Conservation (phyloP, 768 basidiomycete species). For the Chiua virens region DNA sequence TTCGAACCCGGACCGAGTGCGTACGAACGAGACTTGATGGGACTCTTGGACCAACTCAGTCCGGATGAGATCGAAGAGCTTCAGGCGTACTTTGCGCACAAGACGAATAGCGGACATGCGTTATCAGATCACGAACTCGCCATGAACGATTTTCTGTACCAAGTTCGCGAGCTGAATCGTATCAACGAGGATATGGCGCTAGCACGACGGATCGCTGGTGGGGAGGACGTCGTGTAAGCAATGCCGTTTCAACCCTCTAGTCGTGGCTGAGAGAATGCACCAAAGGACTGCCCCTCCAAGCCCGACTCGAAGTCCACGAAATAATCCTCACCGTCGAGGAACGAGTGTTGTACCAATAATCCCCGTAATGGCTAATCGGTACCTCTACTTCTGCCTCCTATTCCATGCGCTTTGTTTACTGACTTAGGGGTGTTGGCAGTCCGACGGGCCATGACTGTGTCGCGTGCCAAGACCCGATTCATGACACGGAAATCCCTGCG, state of each 20-base stretch:
- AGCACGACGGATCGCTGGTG: neutral
- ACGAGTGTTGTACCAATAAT: too few relatives aligned
- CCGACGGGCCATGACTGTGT: conserved; percentile 32
- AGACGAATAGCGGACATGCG: neutral
- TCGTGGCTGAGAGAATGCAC: too few relatives aligned
- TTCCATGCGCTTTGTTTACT: too few relatives aligned
- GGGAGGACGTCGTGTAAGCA: neutral
- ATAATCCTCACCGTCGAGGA: too few relatives aligned
- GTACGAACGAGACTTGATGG: neutral
- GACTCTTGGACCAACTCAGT: neutral
- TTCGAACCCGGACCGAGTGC: neutral
- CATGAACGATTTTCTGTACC: neutral
- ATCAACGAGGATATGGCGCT: neutral
- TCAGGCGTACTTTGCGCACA: neutral
- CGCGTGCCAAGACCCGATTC: conserved; percentile 34
- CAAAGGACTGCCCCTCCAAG: too few relatives aligned
- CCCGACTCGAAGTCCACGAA: too few relatives aligned
- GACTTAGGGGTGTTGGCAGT: neutral
- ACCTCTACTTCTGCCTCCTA: neutral
- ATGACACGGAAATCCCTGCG: conserved; percentile 22
- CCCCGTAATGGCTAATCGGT: neutral
- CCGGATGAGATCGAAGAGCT: neutral
- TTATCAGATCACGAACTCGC: neutral
- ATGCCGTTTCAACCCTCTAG: too few relatives aligned
- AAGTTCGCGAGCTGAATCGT: neutral